Conservation (phyloP, 352 stramenopile genomes). For the Phytophthora syringae region DNA sequence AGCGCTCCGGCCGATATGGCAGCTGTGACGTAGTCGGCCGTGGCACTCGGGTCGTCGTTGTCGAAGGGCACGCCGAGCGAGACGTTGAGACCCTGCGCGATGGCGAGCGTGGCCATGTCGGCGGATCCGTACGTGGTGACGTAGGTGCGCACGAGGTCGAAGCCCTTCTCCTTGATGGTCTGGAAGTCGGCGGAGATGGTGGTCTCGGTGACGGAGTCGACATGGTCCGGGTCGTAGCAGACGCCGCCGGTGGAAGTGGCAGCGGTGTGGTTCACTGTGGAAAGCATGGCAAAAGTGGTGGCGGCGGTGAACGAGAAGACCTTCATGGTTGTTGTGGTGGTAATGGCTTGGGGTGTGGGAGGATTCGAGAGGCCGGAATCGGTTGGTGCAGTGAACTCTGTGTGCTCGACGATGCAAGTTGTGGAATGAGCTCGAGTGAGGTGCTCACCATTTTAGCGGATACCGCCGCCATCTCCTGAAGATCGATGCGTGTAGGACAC, state of each 20-base stretch:
- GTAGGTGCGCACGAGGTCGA: conserved; percentile 58
- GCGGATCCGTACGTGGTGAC: conserved; percentile 48
- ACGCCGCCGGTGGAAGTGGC: conserved; percentile 35
- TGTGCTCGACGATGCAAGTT: conserved; percentile 33
- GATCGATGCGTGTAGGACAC: conserved; percentile 30
- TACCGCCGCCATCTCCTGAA: conserved; percentile 12
- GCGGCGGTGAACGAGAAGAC: conserved; percentile 23
- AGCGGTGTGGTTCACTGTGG: background rate
- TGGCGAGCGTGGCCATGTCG: conserved; percentile 50
- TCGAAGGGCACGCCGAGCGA: conserved; percentile 55
- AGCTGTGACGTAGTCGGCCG: conserved; percentile 42
- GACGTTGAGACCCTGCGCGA: conserved; percentile 53
- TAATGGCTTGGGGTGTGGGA: too few relatives aligned
- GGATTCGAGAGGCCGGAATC: too few relatives aligned
- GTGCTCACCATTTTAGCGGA: background rate
- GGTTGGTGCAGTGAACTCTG: too few relatives aligned
- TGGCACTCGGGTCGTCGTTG: conserved; percentile 38
- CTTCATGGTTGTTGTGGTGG: conserved; percentile 49
- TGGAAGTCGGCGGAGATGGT: conserved; percentile 54
- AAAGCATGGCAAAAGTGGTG: conserved; percentile 15
- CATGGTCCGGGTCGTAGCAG: conserved; percentile 58
- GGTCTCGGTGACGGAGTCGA: conserved; percentile 38
- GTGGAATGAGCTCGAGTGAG: conserved; percentile 32
- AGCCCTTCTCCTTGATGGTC: conserved; percentile 51
- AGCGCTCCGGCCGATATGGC: conserved; percentile 40